Percentiles rank a stretch among this genome's conserved stretches.
Conservation (phyloP, 2,329 filamentous ascomycete genomes). For the Penicillium sp. region DNA sequence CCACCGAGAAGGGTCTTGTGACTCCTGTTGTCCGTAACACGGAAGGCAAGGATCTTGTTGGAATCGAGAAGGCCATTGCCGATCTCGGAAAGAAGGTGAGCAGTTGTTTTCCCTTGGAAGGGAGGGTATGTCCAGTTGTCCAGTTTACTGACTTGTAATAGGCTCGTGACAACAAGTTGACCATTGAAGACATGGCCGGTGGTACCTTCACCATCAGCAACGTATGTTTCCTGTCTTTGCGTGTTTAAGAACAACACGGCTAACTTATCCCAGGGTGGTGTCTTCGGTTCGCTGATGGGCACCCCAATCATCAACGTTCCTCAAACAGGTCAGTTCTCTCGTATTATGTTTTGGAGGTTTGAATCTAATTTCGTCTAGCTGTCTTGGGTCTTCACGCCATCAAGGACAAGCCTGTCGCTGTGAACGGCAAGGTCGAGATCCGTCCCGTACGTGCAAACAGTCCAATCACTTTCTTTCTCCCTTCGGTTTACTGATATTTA, state of each 20-base stretch:
- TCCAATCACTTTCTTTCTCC: neutral
- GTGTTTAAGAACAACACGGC: neutral
- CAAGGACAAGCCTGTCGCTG: conserved; percentile 84
- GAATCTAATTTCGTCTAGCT: conserved; percentile 39
- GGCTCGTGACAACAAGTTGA: conserved; percentile 94
- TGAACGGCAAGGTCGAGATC: conserved; percentile 93
- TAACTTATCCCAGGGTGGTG: conserved; percentile 59
- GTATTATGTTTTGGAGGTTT: neutral
- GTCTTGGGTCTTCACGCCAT: conserved; percentile 93
- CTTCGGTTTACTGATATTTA: neutral
- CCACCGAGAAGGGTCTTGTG: conserved; percentile 94
- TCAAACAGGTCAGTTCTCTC: conserved; percentile 62
- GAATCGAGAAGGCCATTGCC: conserved; percentile 86
- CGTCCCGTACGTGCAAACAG: conserved; percentile 59
- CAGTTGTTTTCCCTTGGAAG: neutral
- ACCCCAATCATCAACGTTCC: conserved; percentile 98
- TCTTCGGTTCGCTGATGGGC: conserved; percentile 95
- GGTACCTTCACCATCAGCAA: conserved; percentile 98
- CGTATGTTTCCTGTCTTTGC: conserved; percentile 38
- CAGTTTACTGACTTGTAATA: conserved; percentile 34
- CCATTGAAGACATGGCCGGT: conserved; percentile 98
- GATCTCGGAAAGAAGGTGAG: conserved; percentile 90
- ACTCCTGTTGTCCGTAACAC: conserved; percentile 95
- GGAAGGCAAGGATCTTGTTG: conserved; percentile 81
- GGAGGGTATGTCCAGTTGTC: neutral